A percentile compares a stretch with the other conserved stretches of the same genome.
These are phyloP conservation scores for Phaffia tasmanica DNA, from an alignment of 768 basidiomycete genomes.

Conservation along the genomic window DNA sequence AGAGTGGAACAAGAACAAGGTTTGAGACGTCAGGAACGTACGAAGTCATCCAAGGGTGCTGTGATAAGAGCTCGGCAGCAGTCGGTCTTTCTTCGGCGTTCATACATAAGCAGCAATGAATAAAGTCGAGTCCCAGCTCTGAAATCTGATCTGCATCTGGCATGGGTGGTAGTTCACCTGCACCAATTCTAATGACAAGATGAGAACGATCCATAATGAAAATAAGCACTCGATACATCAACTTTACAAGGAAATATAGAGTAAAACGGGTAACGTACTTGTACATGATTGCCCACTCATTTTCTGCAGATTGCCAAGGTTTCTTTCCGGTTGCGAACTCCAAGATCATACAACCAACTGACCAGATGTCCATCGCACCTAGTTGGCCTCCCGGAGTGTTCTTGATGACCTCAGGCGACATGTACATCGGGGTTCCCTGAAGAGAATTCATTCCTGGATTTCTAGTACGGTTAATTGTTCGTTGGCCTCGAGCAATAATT, in stretches of 20 bases:
- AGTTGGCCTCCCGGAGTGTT: slow-evolving; percentile 75
- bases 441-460: slow-evolving; percentile 55
- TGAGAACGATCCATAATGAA: not conserved
- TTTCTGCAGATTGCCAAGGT: slow-evolving; percentile 90
- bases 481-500: slow-evolving; percentile 53
- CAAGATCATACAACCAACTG: slow-evolving; percentile 89
- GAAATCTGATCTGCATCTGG: slow-evolving; percentile 85
- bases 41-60: slow-evolving; percentile 61
- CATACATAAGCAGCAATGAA: slow-evolving; percentile 78
- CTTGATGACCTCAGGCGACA: slow-evolving; percentile 98
- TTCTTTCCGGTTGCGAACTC: slow-evolving; percentile 94
- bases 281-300: slow-evolving; percentile 60
- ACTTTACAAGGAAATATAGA: not conserved
- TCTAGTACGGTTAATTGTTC: slow-evolving; percentile 26
- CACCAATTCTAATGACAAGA: slow-evolving; percentile 18
- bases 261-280: slow-evolving; percentile 10
- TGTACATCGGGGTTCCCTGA: slow-evolving; percentile 98
- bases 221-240: not conserved
- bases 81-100: slow-evolving; percentile 73
- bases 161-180: slow-evolving; percentile 62
- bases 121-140: slow-evolving; percentile 80
- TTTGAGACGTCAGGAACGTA: slow-evolving; percentile 1
- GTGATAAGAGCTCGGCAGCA: slow-evolving; percentile 62
- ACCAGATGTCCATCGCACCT: slow-evolving; percentile 98
- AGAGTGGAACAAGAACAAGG: not conserved